A percentile compares a stretch with the other conserved stretches of the same genome.
phyloP scores from a whole-genome alignment of 352 stramenopile genomes.

The Saprolegnia diclina region DNA sequence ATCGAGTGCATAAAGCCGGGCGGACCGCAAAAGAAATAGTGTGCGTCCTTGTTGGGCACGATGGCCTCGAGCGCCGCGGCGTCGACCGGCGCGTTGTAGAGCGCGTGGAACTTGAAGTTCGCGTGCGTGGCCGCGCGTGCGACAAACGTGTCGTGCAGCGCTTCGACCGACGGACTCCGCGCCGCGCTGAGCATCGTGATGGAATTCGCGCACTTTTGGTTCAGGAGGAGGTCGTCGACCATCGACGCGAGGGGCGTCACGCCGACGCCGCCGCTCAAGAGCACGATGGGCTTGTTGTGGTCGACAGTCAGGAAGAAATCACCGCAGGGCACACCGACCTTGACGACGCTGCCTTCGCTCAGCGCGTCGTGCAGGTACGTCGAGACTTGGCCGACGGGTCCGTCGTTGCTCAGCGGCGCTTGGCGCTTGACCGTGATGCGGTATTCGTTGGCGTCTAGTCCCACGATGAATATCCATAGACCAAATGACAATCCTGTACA shows the following conservation, averaged over 20 bases:
- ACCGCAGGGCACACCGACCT: slow-evolving; percentile 46
- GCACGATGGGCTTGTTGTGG: slow-evolving; percentile 43
- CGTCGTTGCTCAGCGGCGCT: slow-evolving; percentile 30
- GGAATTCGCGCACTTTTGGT: slow-evolving; percentile 30
- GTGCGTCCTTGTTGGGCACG: slow-evolving; percentile 35
- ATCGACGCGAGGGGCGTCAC: slow-evolving; percentile 53
- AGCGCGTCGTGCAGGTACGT: slow-evolving; percentile 50
- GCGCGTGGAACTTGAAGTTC: slow-evolving; percentile 29
- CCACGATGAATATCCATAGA: slow-evolving; percentile 10
- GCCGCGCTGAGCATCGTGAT: slow-evolving; percentile 46
- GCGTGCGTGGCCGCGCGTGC: not conserved
- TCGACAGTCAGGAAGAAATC: slow-evolving; percentile 41
- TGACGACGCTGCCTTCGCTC: slow-evolving; percentile 43
- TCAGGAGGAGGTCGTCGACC: slow-evolving; percentile 36
- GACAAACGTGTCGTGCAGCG: slow-evolving; percentile 27
- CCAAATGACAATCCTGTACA: not conserved
- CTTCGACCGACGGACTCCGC: slow-evolving; percentile 34
- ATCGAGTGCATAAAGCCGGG: slow-evolving; percentile 49
- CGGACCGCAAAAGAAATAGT: slow-evolving; percentile 58
- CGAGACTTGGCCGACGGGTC: slow-evolving; percentile 44
- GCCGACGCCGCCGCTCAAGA: slow-evolving; percentile 55
- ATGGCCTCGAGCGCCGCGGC: slow-evolving; percentile 33
- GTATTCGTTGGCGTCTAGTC: slow-evolving; percentile 33
- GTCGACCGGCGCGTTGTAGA: slow-evolving; percentile 33
- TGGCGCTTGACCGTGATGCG: slow-evolving; percentile 59